These are phyloP conservation scores for Syzygium syzygioides DNA, from an alignment of 441 rosid species.

Conservation along the genomic window DNA sequence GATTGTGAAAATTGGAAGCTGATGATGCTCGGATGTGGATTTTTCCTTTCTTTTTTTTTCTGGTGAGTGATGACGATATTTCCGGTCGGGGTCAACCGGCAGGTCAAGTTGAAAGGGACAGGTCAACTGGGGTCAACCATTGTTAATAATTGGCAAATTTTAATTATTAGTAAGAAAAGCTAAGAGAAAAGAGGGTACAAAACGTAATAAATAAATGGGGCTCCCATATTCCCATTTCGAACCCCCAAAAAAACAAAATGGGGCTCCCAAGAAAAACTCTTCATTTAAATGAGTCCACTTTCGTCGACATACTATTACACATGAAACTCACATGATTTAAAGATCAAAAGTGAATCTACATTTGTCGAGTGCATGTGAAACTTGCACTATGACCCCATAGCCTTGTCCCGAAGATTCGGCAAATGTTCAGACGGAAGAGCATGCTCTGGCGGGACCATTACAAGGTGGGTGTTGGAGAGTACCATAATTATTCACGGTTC, in stretches of 20 bases:
- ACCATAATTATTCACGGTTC: neutral
- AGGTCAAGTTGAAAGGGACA: constrained; percentile 37
- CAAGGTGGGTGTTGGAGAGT: neutral
- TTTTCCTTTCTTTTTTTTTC: neutral
- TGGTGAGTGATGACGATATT: neutral
- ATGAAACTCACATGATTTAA: neutral
- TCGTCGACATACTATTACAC: neutral
- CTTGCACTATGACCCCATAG: neutral
- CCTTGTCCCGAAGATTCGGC: neutral
- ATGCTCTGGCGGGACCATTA: neutral
- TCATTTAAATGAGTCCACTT: neutral
- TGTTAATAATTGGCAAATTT: neutral
- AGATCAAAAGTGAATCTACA: neutral
- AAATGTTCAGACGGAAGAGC: neutral
- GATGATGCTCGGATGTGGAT: neutral
- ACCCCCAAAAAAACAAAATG: no score
- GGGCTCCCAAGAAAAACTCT: neutral
- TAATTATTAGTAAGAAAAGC: neutral
- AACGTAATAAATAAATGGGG: neutral
- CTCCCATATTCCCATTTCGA: neutral
- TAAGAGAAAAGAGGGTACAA: neutral
- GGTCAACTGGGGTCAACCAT: constrained; percentile 34
- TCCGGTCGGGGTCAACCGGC: constrained; percentile 11
- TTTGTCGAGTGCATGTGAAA: neutral
- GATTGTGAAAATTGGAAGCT: neutral